Evolutionary conservation across 73 alveolate genomes (phyloP), one percentile per base, ranked within the genome.

Genomic region (Paramecium tetraurelia): DNA sequence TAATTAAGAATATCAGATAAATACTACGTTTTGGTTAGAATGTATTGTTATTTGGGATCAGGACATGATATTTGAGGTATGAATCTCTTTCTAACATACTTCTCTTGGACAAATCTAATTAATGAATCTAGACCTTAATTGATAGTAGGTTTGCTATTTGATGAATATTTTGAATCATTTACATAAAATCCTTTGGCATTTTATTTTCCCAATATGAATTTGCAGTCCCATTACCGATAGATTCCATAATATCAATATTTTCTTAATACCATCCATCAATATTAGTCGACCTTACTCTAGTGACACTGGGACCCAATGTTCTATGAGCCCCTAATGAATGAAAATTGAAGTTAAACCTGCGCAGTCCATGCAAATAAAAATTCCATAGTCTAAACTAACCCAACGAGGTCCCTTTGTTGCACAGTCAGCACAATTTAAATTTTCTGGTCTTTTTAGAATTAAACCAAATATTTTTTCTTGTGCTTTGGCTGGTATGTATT

Each of bases 301-400:
- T 92, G 36, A 96, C 93, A 59, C 93, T 93, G 11, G 96, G 95
- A 40, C 98, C 98, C 22, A 96, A 86, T 69, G 92, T 92, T 86
- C 98, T 89, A 93, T 96, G 98, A 41, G 96, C 93, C 5, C 98
- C 98, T 41, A 92, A 8, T 22, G 7, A 11, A 35, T 14, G 5
- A 29, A 16, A 10, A 24, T 4, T 5, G 5, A 3, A 21, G 5
- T 35, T 9, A 1, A 71, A 89, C 94, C 94, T 21, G 94, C 86
- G 92, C 98, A 96, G 57, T 95, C 94, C 86, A 96, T 96, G 85
- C 98, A 96, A 24, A 96, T 95, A 77, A 96, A 96, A 1, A 96
- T 95, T 14, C 98, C 98, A 48, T 95, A 92, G 84, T 95, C 95
- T 86, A 96, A 85, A 84, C 96, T 89, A 7, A 97, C 98, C 98